Evolutionary conservation across 2,329 filamentous ascomycete genomes (phyloP).

Genomic region (Cladosporium sphaerospermum): DNA sequence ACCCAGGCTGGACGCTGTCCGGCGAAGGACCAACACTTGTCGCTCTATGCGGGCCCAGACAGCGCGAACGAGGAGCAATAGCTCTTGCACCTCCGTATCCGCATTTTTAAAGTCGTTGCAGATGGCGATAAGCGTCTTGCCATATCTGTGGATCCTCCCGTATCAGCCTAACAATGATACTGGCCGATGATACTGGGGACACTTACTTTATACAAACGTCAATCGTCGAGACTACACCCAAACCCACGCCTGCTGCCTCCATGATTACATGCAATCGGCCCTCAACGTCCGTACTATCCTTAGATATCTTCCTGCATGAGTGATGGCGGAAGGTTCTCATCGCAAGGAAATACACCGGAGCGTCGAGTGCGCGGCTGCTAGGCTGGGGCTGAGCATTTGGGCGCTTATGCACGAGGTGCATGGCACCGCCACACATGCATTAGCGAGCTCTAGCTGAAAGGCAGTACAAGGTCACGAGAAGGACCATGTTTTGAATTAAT

Average conservation of each 20-base stretch:
- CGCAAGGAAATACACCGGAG: too few relatives aligned
- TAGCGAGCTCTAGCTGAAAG: too few relatives aligned
- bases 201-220: neutral
- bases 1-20: neutral
- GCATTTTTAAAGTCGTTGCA: neutral
- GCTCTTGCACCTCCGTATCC: neutral
- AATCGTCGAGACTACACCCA: neutral
- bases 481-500: neutral
- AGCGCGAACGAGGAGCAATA: neutral
- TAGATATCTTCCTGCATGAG: too few relatives aligned
- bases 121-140: neutral
- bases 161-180: neutral
- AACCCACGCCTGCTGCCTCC: neutral
- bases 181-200: neutral
- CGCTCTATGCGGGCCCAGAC: neutral
- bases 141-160: neutral
- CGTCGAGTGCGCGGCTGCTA: too few relatives aligned
- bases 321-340: too few relatives aligned
- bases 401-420: too few relatives aligned
- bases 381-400: too few relatives aligned
- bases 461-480: neutral
- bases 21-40: neutral
- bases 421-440: too few relatives aligned
- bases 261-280: neutral
- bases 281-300: too few relatives aligned